Conservation (phyloP, 495 filamentous ascomycete genomes). For the Penicillium ochrochloron region DNA sequence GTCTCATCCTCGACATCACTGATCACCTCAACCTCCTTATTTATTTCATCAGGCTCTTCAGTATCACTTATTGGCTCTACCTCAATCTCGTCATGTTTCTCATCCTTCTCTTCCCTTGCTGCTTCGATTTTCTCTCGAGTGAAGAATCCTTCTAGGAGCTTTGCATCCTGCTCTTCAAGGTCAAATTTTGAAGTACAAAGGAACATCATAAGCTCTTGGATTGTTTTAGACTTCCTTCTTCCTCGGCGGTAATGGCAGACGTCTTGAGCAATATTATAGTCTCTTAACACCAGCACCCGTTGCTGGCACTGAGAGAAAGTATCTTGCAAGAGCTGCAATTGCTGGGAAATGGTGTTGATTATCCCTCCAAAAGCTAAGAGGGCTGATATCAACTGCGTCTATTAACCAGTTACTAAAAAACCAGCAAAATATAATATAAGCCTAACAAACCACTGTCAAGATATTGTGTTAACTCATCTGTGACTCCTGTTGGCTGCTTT, state of each 20-base stretch:
- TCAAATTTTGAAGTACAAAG: not conserved
- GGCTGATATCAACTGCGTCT: not conserved
- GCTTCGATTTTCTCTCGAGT: no score
- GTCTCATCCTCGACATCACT: no score
- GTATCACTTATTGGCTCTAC: no score
- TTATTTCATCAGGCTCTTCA: no score
- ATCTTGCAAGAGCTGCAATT: not conserved
- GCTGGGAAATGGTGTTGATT: not conserved
- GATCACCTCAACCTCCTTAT: no score
- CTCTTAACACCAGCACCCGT: not conserved
- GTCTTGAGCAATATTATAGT: not conserved
- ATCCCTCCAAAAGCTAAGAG: no score
- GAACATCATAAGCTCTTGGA: not conserved
- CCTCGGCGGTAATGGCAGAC: not conserved
- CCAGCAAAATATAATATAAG: not conserved
- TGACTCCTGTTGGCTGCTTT: not conserved
- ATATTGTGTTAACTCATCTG: not conserved
- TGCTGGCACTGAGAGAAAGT: not conserved
- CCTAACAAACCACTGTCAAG: not conserved
- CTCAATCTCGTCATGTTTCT: no score
- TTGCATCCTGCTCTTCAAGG: not conserved
- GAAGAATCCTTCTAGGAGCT: not conserved
- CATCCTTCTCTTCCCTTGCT: no score
- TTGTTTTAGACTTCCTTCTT: not conserved
- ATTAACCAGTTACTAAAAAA: not conserved